A percentile compares a stretch with the other conserved stretches of the same genome.
Evolutionary conservation across 2,329 filamentous ascomycete species (phyloP).

Genomic region (Aspergillaceae sp.): DNA sequence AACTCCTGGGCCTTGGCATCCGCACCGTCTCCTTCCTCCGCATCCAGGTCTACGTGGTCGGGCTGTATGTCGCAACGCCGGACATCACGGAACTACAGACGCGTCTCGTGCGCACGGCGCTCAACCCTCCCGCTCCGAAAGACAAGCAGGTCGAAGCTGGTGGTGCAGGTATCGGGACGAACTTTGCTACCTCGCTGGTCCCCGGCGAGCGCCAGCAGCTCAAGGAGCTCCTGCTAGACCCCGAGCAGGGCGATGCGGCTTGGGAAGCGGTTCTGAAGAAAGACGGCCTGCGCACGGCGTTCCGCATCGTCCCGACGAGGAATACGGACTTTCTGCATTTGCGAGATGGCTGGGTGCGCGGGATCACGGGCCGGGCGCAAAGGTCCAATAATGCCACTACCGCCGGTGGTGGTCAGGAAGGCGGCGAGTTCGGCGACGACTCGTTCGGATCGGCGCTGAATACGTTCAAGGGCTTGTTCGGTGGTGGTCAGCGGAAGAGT

Average conservation of each 20-base stretch:
- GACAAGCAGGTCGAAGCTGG: constrained; percentile 8
- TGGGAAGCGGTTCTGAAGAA: constrained; percentile 65
- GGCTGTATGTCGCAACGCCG: constrained; percentile 77
- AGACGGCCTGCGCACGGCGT: constrained; percentile 61
- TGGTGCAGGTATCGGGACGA: constrained; percentile 44
- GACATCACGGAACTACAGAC: constrained; percentile 76
- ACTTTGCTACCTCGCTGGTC: constrained; percentile 70
- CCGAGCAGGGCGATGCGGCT: constrained; percentile 57
- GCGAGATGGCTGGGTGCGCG: constrained; percentile 81
- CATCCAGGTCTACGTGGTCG: constrained; percentile 91
- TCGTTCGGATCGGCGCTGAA: constrained; percentile 65
- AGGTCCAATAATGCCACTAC: constrained; percentile 42
- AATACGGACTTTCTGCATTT: constrained; percentile 93
- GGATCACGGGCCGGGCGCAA: constrained; percentile 65
- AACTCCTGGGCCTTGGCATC: constrained; percentile 77
- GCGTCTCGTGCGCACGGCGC: constrained; percentile 63
- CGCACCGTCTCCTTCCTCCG: constrained; percentile 81
- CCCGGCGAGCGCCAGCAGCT: constrained; percentile 70
- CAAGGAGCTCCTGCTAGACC: constrained; percentile 60
- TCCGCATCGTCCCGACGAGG: constrained; percentile 80
- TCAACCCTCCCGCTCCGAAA: constrained; percentile 21
- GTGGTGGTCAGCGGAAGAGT: constrained; percentile 55
- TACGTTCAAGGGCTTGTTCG: constrained; percentile 74
- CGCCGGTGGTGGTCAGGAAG: constrained; percentile 7
- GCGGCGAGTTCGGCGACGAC: constrained; percentile 56